These are phyloP conservation scores for Gnomoniopsis smithogilvyi DNA, from an alignment of 2,329 filamentous ascomycete species.

Conservation along the genomic window DNA sequence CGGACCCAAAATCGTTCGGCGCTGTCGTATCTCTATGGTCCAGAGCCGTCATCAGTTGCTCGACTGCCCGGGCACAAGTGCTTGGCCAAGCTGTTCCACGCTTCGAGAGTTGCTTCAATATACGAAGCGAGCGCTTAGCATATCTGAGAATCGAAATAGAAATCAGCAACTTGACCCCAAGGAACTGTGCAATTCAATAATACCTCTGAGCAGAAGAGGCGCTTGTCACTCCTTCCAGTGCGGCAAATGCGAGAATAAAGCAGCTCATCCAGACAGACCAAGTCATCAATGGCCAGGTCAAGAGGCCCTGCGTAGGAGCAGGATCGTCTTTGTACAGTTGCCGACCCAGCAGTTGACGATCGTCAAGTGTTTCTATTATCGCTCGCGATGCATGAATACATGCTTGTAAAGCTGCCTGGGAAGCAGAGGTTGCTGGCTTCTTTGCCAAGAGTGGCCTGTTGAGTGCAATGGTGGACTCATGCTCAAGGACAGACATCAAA, in stretches of 20 bases:
- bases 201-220: slow-evolving; percentile 17
- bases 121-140: slow-evolving; percentile 16
- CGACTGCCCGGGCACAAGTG: slow-evolving; percentile 18
- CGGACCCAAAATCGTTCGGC: not conserved
- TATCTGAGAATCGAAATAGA: slow-evolving; percentile 7
- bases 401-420: slow-evolving; percentile 19
- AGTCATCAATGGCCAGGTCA: slow-evolving; percentile 21
- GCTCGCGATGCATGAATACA: slow-evolving; percentile 21
- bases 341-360: not conserved
- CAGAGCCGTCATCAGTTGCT: slow-evolving; percentile 17
- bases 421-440: slow-evolving; percentile 17
- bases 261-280: slow-evolving; percentile 23
- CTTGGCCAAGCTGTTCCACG: slow-evolving; percentile 20
- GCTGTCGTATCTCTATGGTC: slow-evolving; percentile 7
- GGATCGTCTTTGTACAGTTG: not conserved
- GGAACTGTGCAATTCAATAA: not conserved
- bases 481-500: slow-evolving; percentile 17
- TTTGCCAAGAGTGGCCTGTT: slow-evolving; percentile 21
- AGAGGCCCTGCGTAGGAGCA: not conserved
- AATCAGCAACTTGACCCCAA: not conserved
- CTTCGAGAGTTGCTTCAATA: slow-evolving; percentile 17
- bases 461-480: slow-evolving; percentile 20
- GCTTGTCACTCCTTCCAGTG: slow-evolving; percentile 19
- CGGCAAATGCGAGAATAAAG: slow-evolving; percentile 20
- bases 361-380: slow-evolving; percentile 17